Base-by-base conservation (phyloP, 495 filamentous ascomycete genomes). In the Annulohypoxylon moriforme region DNA sequence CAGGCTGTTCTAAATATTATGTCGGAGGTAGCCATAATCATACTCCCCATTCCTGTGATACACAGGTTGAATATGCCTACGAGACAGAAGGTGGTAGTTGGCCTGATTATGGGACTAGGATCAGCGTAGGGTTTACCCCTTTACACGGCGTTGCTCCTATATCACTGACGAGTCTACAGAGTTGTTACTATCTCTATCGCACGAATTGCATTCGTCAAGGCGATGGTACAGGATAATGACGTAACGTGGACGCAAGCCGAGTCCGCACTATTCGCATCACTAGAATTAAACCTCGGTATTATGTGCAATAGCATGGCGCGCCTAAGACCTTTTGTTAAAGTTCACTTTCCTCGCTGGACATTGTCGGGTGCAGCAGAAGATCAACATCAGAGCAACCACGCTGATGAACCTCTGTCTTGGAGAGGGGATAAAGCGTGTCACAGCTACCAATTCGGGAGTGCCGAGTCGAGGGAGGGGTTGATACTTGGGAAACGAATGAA, bases 221-320 rank as follows among this genome's bases (percentile, higher is more conserved):
- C 60, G 14, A 64, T 64, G 46, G 9, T 42, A 13, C 13, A 7
- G 22, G 29, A 64, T 22, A n/a, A 33, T 34, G 60, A 64, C 18
- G 49, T 55, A 0, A 64, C 60, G 22, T 64, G 47, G 47, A 64
- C 60, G 18, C 60, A 64, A 18, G 60, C 34, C 3, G 34, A 49
- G 7, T 33, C 60, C 7, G 60, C 60, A 13, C 22, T 64, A 11
- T 42, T 64, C 13, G 52, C 60, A 7, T 29, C 60, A 3, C 11
- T 64, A 1, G 60, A 64, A 55, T 25, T 64, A n/a, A 64, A 64
- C 16, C 34, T 64, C n/a, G 60, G 60, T 5, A 64, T 64, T 16
- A n/a, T 64, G 4, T 49, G 60, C 47, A 64, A 64, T 3, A 25
- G 60, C 22, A 13, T 64, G 9, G 13, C 46, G 18, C 60, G 60